Percentiles rank a stretch among this genome's conserved stretches.
Evolutionary conservation across 176 grass and related monocot genomes (phyloP).

Genomic region (Olyra latifolia): DNA sequence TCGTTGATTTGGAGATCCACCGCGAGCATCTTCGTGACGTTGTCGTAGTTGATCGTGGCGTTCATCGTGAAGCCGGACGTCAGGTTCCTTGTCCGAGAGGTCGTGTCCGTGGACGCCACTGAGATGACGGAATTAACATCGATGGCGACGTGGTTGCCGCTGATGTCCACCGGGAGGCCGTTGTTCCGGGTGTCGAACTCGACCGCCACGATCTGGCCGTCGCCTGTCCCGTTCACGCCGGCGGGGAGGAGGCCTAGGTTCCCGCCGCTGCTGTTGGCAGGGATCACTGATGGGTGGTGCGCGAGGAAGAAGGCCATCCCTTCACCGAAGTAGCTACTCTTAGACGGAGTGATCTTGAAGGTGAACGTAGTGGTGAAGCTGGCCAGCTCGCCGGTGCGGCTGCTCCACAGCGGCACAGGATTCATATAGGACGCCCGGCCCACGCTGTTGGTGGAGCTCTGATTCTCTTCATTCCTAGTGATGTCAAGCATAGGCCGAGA

Average conservation of each 20-base stretch:
- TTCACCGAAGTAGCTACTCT: neutral
- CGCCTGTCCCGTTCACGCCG: neutral
- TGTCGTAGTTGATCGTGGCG: slow-evolving; percentile 25
- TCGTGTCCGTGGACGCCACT: neutral
- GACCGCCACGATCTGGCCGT: slow-evolving; percentile 19
- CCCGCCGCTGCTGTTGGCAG: neutral
- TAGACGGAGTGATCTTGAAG: slow-evolving; percentile 5
- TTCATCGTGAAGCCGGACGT: neutral
- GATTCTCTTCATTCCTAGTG: too few relatives aligned
- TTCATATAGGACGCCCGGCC: slow-evolving; percentile 10
- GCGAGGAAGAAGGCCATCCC: slow-evolving; percentile 65
- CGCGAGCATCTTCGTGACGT: neutral
- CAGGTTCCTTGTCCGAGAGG: neutral
- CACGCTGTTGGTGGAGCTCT: neutral
- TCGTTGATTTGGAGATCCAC: neutral
- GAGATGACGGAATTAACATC: slow-evolving; percentile 25
- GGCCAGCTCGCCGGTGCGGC: slow-evolving; percentile 20
- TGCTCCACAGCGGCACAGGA: slow-evolving; percentile 38
- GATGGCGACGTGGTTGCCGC: neutral
- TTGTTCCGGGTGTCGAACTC: slow-evolving; percentile 42
- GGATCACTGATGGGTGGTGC: slow-evolving; percentile 14
- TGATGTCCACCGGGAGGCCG: neutral
- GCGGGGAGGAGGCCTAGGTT: slow-evolving; percentile 29
- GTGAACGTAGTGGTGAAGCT: slow-evolving; percentile 45
- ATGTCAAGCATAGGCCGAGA: too few relatives aligned